Conservation (phyloP, 2,329 filamentous ascomycete species). For the Fusarium sarcochroum region DNA sequence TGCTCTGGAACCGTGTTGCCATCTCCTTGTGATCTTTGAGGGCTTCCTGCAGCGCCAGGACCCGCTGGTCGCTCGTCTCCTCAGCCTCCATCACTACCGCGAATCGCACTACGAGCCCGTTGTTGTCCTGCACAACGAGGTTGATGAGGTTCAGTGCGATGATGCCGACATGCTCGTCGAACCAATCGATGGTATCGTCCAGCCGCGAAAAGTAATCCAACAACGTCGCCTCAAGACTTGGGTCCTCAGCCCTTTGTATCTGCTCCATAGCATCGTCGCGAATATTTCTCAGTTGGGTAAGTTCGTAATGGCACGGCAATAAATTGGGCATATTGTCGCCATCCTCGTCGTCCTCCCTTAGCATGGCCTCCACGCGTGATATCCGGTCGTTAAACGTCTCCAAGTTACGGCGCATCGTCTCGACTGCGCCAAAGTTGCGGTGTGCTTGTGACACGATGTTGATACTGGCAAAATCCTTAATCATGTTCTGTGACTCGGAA, state of each 20-base stretch:
- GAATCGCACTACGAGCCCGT: slow-evolving; percentile 89
- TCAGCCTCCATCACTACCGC: slow-evolving; percentile 95
- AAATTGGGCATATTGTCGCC: slow-evolving; percentile 93
- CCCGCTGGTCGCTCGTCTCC: slow-evolving; percentile 94
- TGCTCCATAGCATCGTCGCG: slow-evolving; percentile 97
- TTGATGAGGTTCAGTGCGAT: slow-evolving; percentile 92
- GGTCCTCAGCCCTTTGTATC: slow-evolving; percentile 82
- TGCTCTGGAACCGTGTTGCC: slow-evolving; percentile 92
- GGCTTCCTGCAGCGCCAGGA: slow-evolving; percentile 91
- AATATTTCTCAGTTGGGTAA: slow-evolving; percentile 93
- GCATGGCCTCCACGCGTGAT: slow-evolving; percentile 80
- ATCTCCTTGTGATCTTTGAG: slow-evolving; percentile 97
- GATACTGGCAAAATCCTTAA: slow-evolving; percentile 94
- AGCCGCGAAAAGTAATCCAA: slow-evolving; percentile 90
- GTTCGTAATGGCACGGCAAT: slow-evolving; percentile 88
- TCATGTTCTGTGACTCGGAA: slow-evolving; percentile 97
- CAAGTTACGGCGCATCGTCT: slow-evolving; percentile 92
- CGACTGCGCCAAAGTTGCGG: slow-evolving; percentile 93
- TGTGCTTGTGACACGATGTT: slow-evolving; percentile 94
- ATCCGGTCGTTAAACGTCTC: slow-evolving; percentile 88
- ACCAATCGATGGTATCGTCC: slow-evolving; percentile 91
- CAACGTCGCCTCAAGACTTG: slow-evolving; percentile 82
- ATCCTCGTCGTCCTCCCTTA: slow-evolving; percentile 87
- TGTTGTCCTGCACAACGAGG: slow-evolving; percentile 87
- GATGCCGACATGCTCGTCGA: slow-evolving; percentile 92